Evolutionary conservation across 371 early-diverging fungal genomes (phyloP).

Genomic region (Scutellospora calospora): DNA sequence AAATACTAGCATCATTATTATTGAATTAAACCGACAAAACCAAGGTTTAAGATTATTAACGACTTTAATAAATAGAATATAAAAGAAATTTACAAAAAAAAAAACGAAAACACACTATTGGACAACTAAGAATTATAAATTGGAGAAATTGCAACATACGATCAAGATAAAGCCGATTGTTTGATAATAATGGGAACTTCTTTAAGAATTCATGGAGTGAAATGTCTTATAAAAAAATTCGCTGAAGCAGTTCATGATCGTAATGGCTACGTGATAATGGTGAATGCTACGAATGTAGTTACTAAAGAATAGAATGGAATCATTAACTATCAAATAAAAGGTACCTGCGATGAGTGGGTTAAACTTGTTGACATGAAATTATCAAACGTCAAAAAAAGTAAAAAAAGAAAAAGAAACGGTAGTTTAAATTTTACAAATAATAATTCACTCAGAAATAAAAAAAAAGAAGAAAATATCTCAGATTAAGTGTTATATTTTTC

Average conservation of each 20-base stretch:
- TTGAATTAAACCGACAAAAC: no score
- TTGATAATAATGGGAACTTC: constrained; percentile 98
- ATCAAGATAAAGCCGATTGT: constrained; percentile 87
- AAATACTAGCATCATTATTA: not conserved
- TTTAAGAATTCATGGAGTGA: constrained; percentile 94
- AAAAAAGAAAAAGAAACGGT: not conserved
- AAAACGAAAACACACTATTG: constrained; percentile 80
- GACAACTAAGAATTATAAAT: constrained; percentile 89
- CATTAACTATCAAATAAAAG: constrained; percentile 88
- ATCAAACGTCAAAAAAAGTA: constrained; percentile 30
- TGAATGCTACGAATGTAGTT: constrained; percentile 67
- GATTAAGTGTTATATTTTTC: no score
- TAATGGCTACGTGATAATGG: constrained; percentile 65
- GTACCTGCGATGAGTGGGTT: constrained; percentile 80
- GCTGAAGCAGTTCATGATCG: constrained; percentile 73
- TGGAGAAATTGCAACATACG: constrained; percentile 70
- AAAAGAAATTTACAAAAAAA: constrained; percentile 64
- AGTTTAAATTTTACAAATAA: no score
- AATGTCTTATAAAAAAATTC: constrained; percentile 87
- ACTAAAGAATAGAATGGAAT: constrained; percentile 84
- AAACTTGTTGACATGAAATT: constrained; percentile 52
- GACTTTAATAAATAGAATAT: constrained; percentile 9
- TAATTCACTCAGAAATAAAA: no score
- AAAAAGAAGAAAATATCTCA: no score
- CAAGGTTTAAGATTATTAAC: no score